A percentile compares a stretch with the other conserved stretches of the same genome.
Conservation (phyloP, 306 rosid species). For the Pterocarpus santalinus region DNA sequence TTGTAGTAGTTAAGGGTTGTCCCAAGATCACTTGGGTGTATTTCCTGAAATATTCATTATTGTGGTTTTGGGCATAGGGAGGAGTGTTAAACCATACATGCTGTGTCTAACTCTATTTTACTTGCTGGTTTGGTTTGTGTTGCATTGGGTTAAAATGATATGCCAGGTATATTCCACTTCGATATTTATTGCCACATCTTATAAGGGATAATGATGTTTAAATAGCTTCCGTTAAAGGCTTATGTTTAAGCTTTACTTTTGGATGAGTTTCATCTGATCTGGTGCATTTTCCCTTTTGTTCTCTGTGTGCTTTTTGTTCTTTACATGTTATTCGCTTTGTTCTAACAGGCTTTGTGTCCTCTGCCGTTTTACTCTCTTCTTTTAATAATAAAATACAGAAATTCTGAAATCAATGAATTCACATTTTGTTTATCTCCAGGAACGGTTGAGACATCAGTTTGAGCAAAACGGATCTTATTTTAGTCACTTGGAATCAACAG, state of each 20-base stretch:
- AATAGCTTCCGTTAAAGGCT: constrained; percentile 7
- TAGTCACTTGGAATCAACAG: constrained; percentile 35
- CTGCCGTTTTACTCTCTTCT: background rate
- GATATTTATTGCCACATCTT: constrained; percentile 12
- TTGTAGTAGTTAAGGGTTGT: background rate
- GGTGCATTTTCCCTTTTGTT: constrained; percentile 13
- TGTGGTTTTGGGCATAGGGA: background rate
- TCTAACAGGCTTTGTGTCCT: background rate
- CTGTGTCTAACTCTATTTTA: background rate
- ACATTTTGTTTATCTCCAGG: constrained; percentile 45
- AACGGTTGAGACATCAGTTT: constrained; percentile 51
- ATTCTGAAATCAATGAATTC: background rate
- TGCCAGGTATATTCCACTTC: background rate
- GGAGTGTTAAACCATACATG: background rate
- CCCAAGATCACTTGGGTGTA: background rate
- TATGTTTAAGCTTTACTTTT: background rate
- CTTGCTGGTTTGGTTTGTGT: constrained; percentile 9
- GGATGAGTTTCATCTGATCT: background rate
- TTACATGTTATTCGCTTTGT: background rate
- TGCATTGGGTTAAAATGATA: background rate
- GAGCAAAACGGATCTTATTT: constrained; percentile 47
- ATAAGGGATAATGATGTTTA: background rate
- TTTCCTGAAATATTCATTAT: background rate
- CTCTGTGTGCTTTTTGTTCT: constrained; percentile 12
- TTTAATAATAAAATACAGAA: background rate